Conservation (phyloP, 2,329 filamentous ascomycete species). For the Monilinia aucupariae region DNA sequence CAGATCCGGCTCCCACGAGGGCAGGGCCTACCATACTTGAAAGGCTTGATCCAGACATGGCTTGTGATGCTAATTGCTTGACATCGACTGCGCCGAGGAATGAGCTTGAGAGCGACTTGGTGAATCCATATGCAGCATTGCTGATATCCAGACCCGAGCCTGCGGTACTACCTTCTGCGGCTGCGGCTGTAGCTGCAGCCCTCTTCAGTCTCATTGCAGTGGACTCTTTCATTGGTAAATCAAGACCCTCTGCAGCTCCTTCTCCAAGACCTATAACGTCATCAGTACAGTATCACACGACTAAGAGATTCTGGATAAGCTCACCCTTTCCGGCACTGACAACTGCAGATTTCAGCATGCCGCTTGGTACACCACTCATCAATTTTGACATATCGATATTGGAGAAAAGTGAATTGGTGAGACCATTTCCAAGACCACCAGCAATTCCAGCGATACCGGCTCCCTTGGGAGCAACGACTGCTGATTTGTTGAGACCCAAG, state of each 20-base stretch:
- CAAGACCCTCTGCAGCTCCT: constrained; percentile 13
- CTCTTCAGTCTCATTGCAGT: neutral
- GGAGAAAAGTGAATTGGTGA: constrained; percentile 9
- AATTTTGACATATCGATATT: constrained; percentile 16
- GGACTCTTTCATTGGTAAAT: constrained; percentile 4
- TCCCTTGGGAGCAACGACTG: neutral
- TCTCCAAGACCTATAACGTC: constrained; percentile 5
- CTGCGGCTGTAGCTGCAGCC: neutral
- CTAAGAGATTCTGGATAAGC: neutral
- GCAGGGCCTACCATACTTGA: constrained; percentile 4
- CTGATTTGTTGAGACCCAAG: constrained; percentile 10
- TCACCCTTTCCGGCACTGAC: constrained; percentile 12
- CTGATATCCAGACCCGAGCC: neutral
- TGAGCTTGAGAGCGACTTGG: constrained; percentile 14
- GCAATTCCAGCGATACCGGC: constrained; percentile 4
- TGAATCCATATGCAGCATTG: constrained; percentile 7
- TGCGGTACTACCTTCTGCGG: neutral
- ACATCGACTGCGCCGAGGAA: constrained; percentile 13
- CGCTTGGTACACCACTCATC: constrained; percentile 3
- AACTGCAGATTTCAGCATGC: constrained; percentile 12
- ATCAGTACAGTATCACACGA: neutral
- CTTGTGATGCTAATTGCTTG: constrained; percentile 4
- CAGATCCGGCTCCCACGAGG: constrained; percentile 3
- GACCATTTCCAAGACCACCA: constrained; percentile 7
- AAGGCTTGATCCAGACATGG: constrained; percentile 7